Evolutionary conservation across 1,139 yeast species (phyloP).

Genomic region (Suhomyces terraborum): DNA sequence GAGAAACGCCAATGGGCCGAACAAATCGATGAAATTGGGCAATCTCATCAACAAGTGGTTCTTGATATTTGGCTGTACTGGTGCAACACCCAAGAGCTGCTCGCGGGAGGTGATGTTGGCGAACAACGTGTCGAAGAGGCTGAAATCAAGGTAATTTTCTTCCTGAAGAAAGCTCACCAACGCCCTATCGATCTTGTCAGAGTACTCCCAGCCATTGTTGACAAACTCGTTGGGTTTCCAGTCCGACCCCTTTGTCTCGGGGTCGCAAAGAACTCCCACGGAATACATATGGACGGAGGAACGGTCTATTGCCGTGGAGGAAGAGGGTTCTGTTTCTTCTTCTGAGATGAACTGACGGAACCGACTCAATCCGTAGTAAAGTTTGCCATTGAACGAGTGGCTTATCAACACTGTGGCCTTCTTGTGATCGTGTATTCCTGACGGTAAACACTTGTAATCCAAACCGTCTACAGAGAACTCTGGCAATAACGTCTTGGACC

Average conservation of each 20-base stretch:
- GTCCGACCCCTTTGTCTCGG: conserved; percentile 19
- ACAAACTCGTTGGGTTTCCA: conserved; percentile 60
- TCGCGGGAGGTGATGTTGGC: conserved; percentile 12
- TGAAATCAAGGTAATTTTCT: conserved; percentile 22
- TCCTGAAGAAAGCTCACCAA: conserved; percentile 41
- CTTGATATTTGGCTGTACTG: conserved; percentile 20
- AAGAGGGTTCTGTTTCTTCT: conserved; percentile 18
- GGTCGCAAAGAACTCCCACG: conserved; percentile 61
- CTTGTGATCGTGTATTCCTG: conserved; percentile 72
- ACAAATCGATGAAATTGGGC: conserved; percentile 46
- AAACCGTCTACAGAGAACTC: conserved; percentile 38
- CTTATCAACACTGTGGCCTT: conserved; percentile 48
- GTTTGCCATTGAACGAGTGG: conserved; percentile 30
- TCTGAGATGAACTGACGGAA: conserved; percentile 33
- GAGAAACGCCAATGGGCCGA: conserved; percentile 75
- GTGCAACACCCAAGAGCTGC: conserved; percentile 8
- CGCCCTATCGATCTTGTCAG: conserved; percentile 44
- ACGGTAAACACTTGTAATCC: conserved; percentile 78
- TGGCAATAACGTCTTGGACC: conserved; percentile 43
- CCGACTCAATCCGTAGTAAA: conserved; percentile 42
- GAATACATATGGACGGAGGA: conserved; percentile 63
- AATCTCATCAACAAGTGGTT: conserved; percentile 56
- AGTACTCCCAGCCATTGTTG: conserved; percentile 58
- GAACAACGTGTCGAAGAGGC: conserved; percentile 25
- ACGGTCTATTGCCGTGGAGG: conserved; percentile 35